phyloP scores from a whole-genome alignment of 2,329 filamentous ascomycete species.

The Cytospora leucostoma region DNA sequence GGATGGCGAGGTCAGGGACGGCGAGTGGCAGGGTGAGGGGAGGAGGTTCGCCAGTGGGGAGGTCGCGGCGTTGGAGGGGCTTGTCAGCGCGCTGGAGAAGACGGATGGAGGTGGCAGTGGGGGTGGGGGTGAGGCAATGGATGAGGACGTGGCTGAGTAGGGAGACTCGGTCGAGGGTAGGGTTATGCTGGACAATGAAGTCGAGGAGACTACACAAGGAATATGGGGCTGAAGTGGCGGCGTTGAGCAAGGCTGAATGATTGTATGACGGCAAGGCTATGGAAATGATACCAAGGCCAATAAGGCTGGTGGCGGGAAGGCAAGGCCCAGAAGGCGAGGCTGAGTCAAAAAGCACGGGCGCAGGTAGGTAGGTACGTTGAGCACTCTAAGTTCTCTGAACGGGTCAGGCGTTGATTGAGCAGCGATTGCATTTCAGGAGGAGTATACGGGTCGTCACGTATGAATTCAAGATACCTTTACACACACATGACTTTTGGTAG shows the following conservation, averaged over 20 bases:
- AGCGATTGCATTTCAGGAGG: neutral
- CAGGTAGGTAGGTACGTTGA: neutral
- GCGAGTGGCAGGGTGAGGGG: conserved; percentile 63
- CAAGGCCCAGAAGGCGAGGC: neutral
- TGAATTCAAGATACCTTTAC: neutral
- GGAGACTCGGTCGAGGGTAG: neutral
- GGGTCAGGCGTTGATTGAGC: neutral
- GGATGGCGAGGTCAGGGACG: conserved; percentile 63
- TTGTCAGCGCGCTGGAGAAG: conserved; percentile 48
- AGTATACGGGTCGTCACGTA: conserved; percentile 1
- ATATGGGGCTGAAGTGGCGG: neutral
- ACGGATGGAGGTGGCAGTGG: conserved; percentile 28
- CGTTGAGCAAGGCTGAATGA: neutral
- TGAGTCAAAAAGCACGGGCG: neutral
- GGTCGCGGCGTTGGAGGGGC: conserved; percentile 58
- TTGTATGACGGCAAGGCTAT: neutral
- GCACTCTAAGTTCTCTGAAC: neutral
- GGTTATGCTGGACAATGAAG: neutral
- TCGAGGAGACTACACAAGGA: neutral
- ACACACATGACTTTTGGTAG: neutral
- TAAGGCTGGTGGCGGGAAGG: neutral
- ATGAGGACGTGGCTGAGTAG: conserved; percentile 3
- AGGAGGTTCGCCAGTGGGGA: conserved; percentile 52
- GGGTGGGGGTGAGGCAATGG: conserved; percentile 30
- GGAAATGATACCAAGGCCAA: neutral